phyloP scores from a whole-genome alignment of 164 flowering plant genomes.

The Magnolia sinica region DNA sequence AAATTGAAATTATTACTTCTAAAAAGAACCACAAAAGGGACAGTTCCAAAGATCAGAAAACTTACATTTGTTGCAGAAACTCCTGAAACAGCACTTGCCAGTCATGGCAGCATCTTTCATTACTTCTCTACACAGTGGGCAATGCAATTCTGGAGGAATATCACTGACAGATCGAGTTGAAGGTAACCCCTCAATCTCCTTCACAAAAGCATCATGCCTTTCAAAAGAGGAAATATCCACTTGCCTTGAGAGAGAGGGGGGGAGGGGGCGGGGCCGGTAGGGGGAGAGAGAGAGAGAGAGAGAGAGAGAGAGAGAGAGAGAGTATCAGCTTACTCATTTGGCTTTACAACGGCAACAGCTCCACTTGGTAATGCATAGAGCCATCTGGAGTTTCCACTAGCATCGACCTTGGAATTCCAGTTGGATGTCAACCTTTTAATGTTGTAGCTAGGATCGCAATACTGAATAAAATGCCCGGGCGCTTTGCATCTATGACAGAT shows the following conservation, averaged over 20 bases:
- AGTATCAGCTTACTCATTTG: conserved; percentile 79
- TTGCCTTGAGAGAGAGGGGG: not conserved
- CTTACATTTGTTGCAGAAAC: conserved; percentile 94
- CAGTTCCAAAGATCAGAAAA: not conserved
- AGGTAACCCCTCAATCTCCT: conserved; percentile 85
- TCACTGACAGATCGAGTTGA: conserved; percentile 70
- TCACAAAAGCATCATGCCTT: conserved; percentile 56
- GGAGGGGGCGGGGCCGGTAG: too few species aligned
- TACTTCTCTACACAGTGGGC: conserved; percentile 91
- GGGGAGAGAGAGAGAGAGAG: too few species aligned
- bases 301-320: too few species aligned
- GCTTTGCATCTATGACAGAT: conserved; percentile 74
- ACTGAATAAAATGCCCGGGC: conserved; percentile 97
- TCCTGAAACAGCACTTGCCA: conserved; percentile 88
- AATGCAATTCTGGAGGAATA: conserved; percentile 85
- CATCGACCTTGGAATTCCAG: conserved; percentile 96
- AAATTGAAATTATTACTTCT: not conserved
- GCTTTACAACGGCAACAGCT: conserved; percentile 65
- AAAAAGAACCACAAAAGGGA: not conserved
- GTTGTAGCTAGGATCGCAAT: conserved; percentile 88
- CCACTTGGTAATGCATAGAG: conserved; percentile 91
- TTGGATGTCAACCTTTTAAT: conserved; percentile 79
- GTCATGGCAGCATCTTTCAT: conserved; percentile 97
- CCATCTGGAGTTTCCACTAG: conserved; percentile 84
- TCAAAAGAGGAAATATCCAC: not conserved